Evolutionary conservation across 179 eudicot genomes (phyloP), one percentile per base, ranked within the genome.

Genomic region (Beta macrorhiza): DNA sequence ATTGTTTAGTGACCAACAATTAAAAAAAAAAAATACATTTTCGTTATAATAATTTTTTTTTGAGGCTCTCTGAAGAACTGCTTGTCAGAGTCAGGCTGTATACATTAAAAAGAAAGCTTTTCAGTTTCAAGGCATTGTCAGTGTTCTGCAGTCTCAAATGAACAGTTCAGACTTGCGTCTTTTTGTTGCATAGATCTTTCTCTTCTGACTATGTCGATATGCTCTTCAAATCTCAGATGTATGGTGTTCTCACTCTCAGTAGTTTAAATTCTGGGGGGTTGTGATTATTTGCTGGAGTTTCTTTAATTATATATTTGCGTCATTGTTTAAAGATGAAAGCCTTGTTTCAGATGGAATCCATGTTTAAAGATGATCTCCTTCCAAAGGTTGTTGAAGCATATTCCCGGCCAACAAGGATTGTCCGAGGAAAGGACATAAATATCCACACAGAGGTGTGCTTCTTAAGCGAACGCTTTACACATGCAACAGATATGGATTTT

Each of bases 371-470:
- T 14, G 91, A 90, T 77, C 92, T 91, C 85, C 82, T 97, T 51
- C 88, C 97, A 42, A 97, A 88, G 86, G 87, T 97, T 57, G 89
- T 97, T 72, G 98, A 97, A 89, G 97, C 97, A 68, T 97, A 97
- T 89, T 92, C 97, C 78, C 90, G 99, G 58, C 99, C 99, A 58
- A 94, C 99, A 63, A 96, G 98, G 87, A 96, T 96, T 63, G 97
- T 96, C 75, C 94, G 99, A 58, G 99, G 99, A 76, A 96, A 96
- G 88, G 91, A 91, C 80, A 51, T 87, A 75, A 84, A 83, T 79
- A 75, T 73, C 84, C 86, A 89, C 78, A 61, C 79, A 25, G 87
- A 92, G 95, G 99, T 96, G 84, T 72, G 37, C 73, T 49, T 79
- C 51, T 44, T 70, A 71, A 70, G 49, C 78, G 37, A 75, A 47